Evolutionary conservation across 1,139 yeast genomes (phyloP), one percentile per base, ranked within the genome.

Genomic region (Wickerhamomyces sp.): DNA sequence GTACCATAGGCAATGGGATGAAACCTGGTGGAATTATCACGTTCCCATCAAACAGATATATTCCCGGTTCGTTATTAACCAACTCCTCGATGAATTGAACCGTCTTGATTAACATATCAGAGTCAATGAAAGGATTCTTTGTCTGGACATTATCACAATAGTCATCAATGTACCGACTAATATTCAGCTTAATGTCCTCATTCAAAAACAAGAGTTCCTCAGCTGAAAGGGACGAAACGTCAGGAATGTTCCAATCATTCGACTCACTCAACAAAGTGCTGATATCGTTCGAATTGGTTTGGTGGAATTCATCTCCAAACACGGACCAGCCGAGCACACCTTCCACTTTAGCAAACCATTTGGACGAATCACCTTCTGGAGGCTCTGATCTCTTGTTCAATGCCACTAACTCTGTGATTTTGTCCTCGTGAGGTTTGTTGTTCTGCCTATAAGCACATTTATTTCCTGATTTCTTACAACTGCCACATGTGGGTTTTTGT

Each of bases 341-440:
- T n/a, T 64, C 62, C 6, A 59, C 42, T 6, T 69, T 62, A 55
- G 68, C 57, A 43, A 66, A 68, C 75, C 75, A 70, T 20, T 55
- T 39, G 26, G 45, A 44, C 24, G 46, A 41, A 5, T 45, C 39
- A 44, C 47, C 40, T 14, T 16, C 26, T 6, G 40, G 45, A 2
- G 40, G 23, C 26, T 27, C 20, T 8, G 23, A 23, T 7, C 30
- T 31, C 6, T 24, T 23, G 10, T 34, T 31, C 6, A 37, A 1
- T 3, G 31, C 39, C 1, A 44, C 39, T 32, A 45, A 23, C 3
- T 26, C 28, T 1, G 41, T 28, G 8, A 43, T 27, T 2, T 30
- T 32, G 12, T 36, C 41, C 24, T 25, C 28, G 11, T 21, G 25
- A 7, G 33, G 28, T 20, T 26, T 23, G 20, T 32, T 25, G 15